Percentiles rank a stretch among this genome's conserved stretches.
Evolutionary conservation across 108 stramenopile genomes (phyloP).

Genomic region (Pseudonitzschia pungens): DNA sequence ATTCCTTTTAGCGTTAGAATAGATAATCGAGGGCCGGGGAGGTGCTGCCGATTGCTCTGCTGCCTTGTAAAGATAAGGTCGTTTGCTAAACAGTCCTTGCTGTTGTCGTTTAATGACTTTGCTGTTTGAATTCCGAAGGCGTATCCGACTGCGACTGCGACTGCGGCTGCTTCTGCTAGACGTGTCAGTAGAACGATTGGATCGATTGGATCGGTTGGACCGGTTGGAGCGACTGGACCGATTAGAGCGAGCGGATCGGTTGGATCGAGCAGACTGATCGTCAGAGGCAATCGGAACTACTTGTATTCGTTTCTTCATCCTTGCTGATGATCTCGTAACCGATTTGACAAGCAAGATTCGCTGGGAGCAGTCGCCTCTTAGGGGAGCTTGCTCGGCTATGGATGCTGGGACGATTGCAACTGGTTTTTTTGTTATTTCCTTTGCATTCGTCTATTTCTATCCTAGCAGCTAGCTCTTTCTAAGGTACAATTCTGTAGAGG

Average conservation of each 20-base stretch:
- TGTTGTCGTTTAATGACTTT: conserved; percentile 8
- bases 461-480: no score
- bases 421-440: no score
- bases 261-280: background rate
- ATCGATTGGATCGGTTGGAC: background rate
- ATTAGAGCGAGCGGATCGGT: background rate
- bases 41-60: background rate
- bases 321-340: background rate
- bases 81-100: background rate
- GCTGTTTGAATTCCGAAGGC: background rate
- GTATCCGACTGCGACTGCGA: background rate
- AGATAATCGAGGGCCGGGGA: background rate
- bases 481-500: no score
- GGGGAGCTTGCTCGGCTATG: no score
- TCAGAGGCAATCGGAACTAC: conserved; percentile 10
- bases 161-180: conserved; percentile 1
- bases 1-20: background rate
- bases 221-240: background rate
- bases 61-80: conserved; percentile 12
- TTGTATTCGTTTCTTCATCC: conserved; percentile 16
- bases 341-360: no score
- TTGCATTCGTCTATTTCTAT: no score
- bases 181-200: background rate
- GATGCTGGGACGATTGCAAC: no score
- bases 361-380: no score